phyloP scores from a whole-genome alignment of 768 basidiomycete species.

The Dictyophora rubrovolvata region DNA sequence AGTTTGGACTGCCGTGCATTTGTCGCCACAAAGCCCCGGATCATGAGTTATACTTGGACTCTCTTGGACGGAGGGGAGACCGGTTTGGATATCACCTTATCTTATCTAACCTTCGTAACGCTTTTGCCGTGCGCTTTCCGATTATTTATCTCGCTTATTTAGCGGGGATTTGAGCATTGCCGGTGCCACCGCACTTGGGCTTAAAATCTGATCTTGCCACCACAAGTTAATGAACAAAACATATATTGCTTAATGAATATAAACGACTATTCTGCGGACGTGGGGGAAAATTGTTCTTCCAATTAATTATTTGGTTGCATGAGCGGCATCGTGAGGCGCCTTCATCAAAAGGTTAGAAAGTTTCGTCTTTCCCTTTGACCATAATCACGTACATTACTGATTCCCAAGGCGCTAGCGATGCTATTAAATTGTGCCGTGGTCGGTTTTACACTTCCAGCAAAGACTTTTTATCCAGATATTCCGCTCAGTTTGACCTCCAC shows the following conservation, averaged over 20 bases:
- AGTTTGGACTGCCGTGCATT: too few relatives aligned
- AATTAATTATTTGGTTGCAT: not conserved
- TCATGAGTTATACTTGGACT: not conserved
- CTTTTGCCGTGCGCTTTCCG: not conserved
- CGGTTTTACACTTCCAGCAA: not conserved
- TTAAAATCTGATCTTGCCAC: not conserved
- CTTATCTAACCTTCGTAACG: not conserved
- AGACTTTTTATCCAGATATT: not conserved
- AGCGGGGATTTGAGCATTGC: not conserved
- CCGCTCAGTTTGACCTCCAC: not conserved
- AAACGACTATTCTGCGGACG: not conserved
- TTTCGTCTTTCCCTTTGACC: not conserved
- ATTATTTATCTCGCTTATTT: not conserved
- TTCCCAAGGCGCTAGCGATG: not conserved
- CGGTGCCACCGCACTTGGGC: not conserved
- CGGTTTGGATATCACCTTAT: not conserved
- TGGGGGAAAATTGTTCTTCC: not conserved
- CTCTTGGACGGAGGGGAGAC: not conserved
- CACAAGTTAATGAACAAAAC: not conserved
- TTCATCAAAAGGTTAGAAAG: not conserved
- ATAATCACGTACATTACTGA: not conserved
- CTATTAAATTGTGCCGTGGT: not conserved
- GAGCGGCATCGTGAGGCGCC: not conserved
- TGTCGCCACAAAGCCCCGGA: not conserved
- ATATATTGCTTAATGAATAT: not conserved